These are phyloP conservation scores for Cryptosporidium bovis DNA, from an alignment of 169 alveolate species.

Conservation along the genomic window DNA sequence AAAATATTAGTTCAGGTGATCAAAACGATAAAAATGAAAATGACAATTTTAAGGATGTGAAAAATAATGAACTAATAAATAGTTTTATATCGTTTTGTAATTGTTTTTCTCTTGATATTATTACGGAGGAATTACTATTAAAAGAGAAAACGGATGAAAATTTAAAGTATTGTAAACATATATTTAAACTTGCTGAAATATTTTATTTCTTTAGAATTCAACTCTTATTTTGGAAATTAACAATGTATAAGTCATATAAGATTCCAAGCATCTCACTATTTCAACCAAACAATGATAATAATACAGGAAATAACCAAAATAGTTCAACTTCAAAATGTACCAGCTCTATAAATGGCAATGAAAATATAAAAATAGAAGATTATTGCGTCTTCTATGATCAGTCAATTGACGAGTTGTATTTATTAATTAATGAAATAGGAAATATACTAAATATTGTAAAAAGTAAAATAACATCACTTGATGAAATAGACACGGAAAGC, in stretches of 20 bases:
- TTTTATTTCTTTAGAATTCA: constrained; percentile 63
- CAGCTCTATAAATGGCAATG: not conserved
- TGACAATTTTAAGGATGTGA: not conserved
- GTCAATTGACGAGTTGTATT: constrained; percentile 33
- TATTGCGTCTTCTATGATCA: constrained; percentile 28
- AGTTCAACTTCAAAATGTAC: too few species aligned
- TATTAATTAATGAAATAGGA: constrained; percentile 51
- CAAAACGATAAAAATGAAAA: not conserved
- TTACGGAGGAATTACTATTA: not conserved
- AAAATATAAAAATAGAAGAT: constrained; percentile 57
- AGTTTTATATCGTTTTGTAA: constrained; percentile 48
- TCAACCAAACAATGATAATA: constrained; percentile 15
- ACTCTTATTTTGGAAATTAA: constrained; percentile 36
- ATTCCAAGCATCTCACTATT: constrained; percentile 31
- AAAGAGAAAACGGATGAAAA: not conserved
- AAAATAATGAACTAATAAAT: not conserved
- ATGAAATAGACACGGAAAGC: too few species aligned
- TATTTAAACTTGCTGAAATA: constrained; percentile 16
- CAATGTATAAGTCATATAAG: constrained; percentile 40
- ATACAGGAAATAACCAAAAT: not conserved
- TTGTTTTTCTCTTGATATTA: constrained; percentile 20
- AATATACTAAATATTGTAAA: not conserved
- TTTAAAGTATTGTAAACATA: constrained; percentile 13
- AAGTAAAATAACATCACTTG: not conserved
- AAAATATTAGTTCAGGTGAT: not conserved